Conservation (phyloP, 192 early-diverging fungal genomes). For the Dissophora ornata region DNA sequence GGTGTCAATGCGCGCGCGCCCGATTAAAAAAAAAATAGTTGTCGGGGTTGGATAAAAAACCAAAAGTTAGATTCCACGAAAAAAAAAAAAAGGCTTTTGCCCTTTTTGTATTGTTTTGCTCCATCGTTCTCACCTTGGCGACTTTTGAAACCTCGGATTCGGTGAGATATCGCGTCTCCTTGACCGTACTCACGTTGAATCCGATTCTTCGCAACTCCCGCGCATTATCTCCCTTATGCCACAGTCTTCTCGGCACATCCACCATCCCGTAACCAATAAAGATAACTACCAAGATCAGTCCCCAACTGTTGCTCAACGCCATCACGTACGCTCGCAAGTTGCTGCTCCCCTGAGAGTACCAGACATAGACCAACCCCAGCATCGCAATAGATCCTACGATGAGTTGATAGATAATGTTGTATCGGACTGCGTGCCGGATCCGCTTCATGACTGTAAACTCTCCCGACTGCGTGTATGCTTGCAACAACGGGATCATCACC, state of each 20-base stretch:
- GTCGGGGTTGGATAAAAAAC: too few relatives aligned
- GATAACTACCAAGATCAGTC: constrained; percentile 85
- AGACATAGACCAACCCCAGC: constrained; percentile 79
- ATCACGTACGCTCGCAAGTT: constrained; percentile 83
- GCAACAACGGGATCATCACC: constrained; percentile 84
- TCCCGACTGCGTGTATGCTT: constrained; percentile 88
- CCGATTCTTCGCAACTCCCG: constrained; percentile 75
- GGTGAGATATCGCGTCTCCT: constrained; percentile 87
- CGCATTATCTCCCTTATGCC: constrained; percentile 75
- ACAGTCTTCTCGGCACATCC: constrained; percentile 86
- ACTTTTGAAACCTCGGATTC: constrained; percentile 74
- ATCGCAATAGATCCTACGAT: constrained; percentile 76
- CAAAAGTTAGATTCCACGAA: too few relatives aligned
- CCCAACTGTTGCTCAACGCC: constrained; percentile 95
- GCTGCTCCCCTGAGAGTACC: constrained; percentile 59
- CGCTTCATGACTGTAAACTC: constrained; percentile 78
- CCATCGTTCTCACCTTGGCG: constrained; percentile 48
- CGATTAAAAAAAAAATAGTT: too few relatives aligned
- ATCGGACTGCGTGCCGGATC: constrained; percentile 78
- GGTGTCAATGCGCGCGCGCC: not conserved
- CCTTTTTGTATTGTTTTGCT: too few relatives aligned
- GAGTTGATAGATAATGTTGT: constrained; percentile 87
- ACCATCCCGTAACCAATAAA: constrained; percentile 96
- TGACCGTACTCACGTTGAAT: constrained; percentile 71
- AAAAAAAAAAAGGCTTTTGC: too few relatives aligned